Evolutionary conservation across 2,329 filamentous ascomycete genomes (phyloP), one percentile per base, ranked within the genome.

Genomic region (Conoideocrella luteorostrata): DNA sequence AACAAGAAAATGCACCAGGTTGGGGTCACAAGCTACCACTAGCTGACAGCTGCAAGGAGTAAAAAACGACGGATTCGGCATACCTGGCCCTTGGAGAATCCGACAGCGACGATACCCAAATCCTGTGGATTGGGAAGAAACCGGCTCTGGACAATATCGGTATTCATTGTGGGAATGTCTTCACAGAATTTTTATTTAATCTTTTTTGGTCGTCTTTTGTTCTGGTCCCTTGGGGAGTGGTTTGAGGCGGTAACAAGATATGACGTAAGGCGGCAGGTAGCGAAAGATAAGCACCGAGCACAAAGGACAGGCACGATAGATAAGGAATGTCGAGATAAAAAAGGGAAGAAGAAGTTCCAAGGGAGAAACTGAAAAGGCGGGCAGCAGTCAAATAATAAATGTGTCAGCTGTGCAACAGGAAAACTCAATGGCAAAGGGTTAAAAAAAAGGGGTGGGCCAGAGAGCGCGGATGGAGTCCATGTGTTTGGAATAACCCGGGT

Each of bases 1-100:
- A n/a, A n/a, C n/a, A n/a, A n/a, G n/a, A n/a, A n/a, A n/a, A n/a
- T n/a, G n/a, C n/a, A n/a, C n/a, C n/a, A n/a, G n/a, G n/a, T n/a
- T n/a, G n/a, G n/a, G n/a, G n/a, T n/a, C n/a, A n/a, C n/a, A n/a
- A n/a, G n/a, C n/a, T n/a, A n/a, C n/a, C n/a, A n/a, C n/a, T n/a
- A n/a, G 30, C 7, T 34, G 30, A 35, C 12, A 26, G 22, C 17
- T 41, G 26, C 28, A 37, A 22, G 34, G 39, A 30, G 39, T 38
- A 32, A 38, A 15, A 21, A 21, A n/a, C n/a, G n/a, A n/a, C n/a
- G n/a, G n/a, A 26, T 38, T 24, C 21, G 21, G 35, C 74, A 56
- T 80, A 93, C 89, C 80, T 96, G 93, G 45, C 93, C 93, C 53
- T 91, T 91, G 43, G 89, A 95, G 73, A 97, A 98, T 50, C 91